phyloP scores from a whole-genome alignment of 108 stramenopile species.

The Skeletonema potamos region DNA sequence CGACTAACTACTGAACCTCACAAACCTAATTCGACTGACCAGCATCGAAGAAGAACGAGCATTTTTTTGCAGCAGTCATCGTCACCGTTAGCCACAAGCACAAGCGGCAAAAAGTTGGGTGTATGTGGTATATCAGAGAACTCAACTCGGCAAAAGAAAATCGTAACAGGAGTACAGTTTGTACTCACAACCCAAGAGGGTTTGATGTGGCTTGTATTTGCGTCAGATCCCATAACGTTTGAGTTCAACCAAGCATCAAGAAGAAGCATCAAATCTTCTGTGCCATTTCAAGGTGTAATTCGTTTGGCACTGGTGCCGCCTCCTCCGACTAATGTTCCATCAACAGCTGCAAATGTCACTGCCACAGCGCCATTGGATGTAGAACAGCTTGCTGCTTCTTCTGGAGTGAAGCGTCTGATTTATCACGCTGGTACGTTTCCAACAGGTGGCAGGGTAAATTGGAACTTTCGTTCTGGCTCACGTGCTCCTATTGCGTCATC shows the following conservation, averaged over 20 bases:
- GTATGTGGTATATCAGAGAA: conserved; percentile 35
- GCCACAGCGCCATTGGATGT: conserved; percentile 8
- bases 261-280: conserved; percentile 45
- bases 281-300: conserved; percentile 61
- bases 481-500: conserved; percentile 16
- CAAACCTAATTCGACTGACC: neutral
- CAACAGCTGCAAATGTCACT: conserved; percentile 6
- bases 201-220: conserved; percentile 74
- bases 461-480: conserved; percentile 58
- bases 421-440: conserved; percentile 83
- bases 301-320: conserved; percentile 75
- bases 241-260: conserved; percentile 45
- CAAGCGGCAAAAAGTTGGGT: conserved; percentile 31
- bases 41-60: neutral
- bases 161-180: conserved; percentile 78
- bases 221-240: conserved; percentile 74
- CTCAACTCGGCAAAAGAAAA: conserved; percentile 25
- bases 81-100: conserved; percentile 6
- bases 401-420: conserved; percentile 73
- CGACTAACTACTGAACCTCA: conserved; percentile 5
- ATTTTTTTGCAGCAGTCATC: neutral
- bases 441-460: conserved; percentile 56
- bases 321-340: neutral
- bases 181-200: conserved; percentile 66
- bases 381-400: conserved; percentile 44